Evolutionary conservation across 805 yeast species (phyloP), one percentile per base, ranked within the genome.

Genomic region (Saccharomyces paradoxus): DNA sequence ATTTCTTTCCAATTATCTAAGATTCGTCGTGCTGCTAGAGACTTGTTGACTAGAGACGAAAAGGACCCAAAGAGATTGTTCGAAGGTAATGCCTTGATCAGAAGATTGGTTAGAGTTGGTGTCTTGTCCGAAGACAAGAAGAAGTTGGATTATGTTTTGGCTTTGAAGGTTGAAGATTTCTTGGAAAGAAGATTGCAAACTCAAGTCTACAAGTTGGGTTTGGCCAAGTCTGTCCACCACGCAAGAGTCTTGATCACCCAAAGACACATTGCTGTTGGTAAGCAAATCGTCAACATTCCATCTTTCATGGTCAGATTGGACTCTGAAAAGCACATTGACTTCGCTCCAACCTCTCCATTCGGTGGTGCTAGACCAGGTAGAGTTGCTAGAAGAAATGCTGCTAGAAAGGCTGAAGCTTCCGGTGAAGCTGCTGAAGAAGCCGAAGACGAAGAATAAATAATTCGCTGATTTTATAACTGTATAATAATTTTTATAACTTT

Each of bases 301-400:
- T 92, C 98, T 66, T 94, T 94, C 92, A 87, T 91, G 86, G 99
- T 94, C 65, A 95, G 99, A 84, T 87, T 94, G 77, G 99, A 94
- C 83, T 91, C 99, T 68, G 99, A 94, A 82, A 94, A 94, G 88
- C 98, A 94, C 90, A 89, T 94, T 81, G 98, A 94, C 86, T 94
- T 92, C 73, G 96, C 99, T 72, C 87, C 94, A 77, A 89, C 89
- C 78, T 94, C 99, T 68, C 99, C 99, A 79, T 92, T 89, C 91
- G 99, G 99, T 79, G 99, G 99, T 82, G 99, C 97, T 71, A 92
- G 99, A 84, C 95, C 99, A 70, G 99, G 99, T 78, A 94, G 99
- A 86, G 96, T 89, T 74, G 95, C 94, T 86, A 89, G 98, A 87
- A 89, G 83, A 80, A 84, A 87, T 84, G 76, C 80, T 69, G 80